These are phyloP conservation scores for Ormosia emarginata DNA, from an alignment of 306 rosid genomes.

Conservation along the genomic window DNA sequence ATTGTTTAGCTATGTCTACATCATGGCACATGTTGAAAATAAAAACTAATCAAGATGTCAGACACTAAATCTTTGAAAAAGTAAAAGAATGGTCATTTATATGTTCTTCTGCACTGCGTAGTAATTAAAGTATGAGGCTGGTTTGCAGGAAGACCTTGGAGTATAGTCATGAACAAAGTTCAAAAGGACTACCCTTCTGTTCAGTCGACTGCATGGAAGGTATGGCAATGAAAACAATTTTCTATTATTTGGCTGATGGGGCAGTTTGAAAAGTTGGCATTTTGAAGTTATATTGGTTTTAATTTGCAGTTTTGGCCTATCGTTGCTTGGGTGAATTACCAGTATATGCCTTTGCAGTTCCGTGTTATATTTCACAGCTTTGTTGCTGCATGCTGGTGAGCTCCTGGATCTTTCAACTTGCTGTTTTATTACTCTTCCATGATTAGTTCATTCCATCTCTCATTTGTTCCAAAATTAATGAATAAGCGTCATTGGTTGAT, in stretches of 20 bases:
- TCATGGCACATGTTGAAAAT: not conserved
- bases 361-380: conserved; percentile 81
- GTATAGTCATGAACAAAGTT: conserved; percentile 52
- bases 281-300: conserved; percentile 3
- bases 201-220: conserved; percentile 95
- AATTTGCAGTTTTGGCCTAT: conserved; percentile 86
- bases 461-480: not conserved
- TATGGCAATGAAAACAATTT: conserved; percentile 26
- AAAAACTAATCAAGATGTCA: not conserved
- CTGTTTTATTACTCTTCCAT: not conserved
- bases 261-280: not conserved
- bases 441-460: not conserved
- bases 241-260: not conserved
- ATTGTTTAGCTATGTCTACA: not conserved
- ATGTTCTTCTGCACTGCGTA: not conserved
- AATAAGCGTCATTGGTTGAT: not conserved
- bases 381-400: conserved; percentile 79
- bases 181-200: conserved; percentile 67
- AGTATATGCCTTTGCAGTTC: conserved; percentile 78
- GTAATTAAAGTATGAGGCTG: conserved; percentile 15
- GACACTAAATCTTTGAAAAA: not conserved
- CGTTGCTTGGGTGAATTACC: conserved; percentile 93
- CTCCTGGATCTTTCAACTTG: conserved; percentile 13
- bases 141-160: conserved; percentile 79
- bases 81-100: not conserved